These are phyloP conservation scores for Amanita brunnescens DNA, from an alignment of 768 basidiomycete genomes.

Conservation along the genomic window DNA sequence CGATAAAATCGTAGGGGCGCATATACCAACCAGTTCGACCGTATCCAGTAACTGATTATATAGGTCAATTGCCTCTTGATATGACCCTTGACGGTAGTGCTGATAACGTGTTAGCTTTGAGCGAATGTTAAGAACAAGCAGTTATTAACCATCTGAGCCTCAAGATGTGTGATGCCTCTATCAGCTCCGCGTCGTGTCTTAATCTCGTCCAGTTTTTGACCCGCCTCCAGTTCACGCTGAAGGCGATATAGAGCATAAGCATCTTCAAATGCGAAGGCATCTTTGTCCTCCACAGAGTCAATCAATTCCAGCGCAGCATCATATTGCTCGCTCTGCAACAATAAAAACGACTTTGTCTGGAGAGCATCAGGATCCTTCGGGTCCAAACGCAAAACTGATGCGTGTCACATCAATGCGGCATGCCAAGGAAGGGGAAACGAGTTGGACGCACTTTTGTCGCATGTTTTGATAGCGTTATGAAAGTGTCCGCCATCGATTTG, in stretches of 20 bases:
- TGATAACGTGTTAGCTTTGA: constrained; percentile 20
- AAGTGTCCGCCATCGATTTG: constrained; percentile 91
- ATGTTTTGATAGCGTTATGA: constrained; percentile 80
- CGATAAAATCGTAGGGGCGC: background rate
- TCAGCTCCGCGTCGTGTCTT: constrained; percentile 38
- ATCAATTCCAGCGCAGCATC: constrained; percentile 56
- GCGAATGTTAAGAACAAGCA: background rate
- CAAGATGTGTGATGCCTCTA: constrained; percentile 66
- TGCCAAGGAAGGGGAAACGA: constrained; percentile 8
- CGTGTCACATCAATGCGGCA: background rate
- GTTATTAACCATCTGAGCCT: constrained; percentile 69
- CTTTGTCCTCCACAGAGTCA: constrained; percentile 21
- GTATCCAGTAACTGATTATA: constrained; percentile 79
- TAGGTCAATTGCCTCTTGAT: constrained; percentile 62
- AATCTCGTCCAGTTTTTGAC: constrained; percentile 38
- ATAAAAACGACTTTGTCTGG: constrained; percentile 79
- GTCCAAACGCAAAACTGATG: constrained; percentile 59
- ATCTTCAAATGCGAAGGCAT: constrained; percentile 48
- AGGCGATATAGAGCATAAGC: constrained; percentile 82
- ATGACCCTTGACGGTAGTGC: constrained; percentile 74
- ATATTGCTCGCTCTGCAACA: constrained; percentile 84
- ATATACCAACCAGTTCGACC: constrained; percentile 57
- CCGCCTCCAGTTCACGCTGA: constrained; percentile 67
- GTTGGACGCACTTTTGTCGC: constrained; percentile 69
- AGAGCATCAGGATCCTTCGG: constrained; percentile 63